Percentiles rank a stretch among this genome's conserved stretches.
phyloP scores from a whole-genome alignment of 352 stramenopile genomes.

The Phytophthora sp. region DNA sequence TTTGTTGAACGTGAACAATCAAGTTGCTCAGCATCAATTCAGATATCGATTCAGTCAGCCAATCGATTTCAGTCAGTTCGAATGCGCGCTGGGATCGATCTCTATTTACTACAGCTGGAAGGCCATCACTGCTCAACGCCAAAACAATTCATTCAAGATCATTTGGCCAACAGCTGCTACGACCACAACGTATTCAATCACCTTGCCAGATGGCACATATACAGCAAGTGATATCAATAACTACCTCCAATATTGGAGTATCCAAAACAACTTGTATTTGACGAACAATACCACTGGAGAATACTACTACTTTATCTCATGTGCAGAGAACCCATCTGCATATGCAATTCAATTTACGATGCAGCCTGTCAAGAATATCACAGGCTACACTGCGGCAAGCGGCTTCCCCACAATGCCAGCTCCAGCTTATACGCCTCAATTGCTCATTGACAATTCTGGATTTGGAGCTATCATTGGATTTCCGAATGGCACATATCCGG shows the following conservation, averaged over 20 bases:
- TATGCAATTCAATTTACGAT: no score
- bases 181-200: conserved; percentile 29
- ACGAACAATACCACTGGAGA: conserved; percentile 26
- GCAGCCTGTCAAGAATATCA: no score
- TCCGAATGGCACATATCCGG: no score
- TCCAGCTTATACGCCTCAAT: no score
- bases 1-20: no score
- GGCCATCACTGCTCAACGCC: background rate
- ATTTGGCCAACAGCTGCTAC: conserved; percentile 31
- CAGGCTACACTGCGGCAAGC: no score
- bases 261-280: conserved; percentile 33
- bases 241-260: conserved; percentile 31
- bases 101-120: conserved; percentile 1
- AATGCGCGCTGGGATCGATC: background rate
- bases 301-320: conserved; percentile 29
- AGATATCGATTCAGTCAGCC: background rate
- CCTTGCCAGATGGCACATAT: conserved; percentile 27
- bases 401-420: no score
- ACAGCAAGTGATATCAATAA: conserved; percentile 24
- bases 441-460: no score
- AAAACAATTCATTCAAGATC: conserved; percentile 17
- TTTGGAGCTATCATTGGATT: no score
- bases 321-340: conserved; percentile 15
- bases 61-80: background rate
- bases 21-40: background rate